Percentiles rank a stretch among this genome's conserved stretches.
Conservation (phyloP, 441 rosid species). For the Gossypium aridum region DNA sequence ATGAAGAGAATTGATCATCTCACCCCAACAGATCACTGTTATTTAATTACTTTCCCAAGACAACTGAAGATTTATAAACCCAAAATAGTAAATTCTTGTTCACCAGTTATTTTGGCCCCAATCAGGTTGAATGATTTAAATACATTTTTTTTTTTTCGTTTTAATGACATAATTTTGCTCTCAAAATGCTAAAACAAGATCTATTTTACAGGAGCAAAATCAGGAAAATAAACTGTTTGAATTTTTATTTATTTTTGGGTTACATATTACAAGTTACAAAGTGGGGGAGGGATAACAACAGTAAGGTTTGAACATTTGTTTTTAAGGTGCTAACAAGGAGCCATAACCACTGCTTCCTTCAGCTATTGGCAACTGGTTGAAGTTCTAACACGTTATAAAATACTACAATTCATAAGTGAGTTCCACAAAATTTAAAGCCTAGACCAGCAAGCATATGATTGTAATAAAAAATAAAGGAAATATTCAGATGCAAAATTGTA, state of each 20-base stretch:
- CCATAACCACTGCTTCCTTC: no score
- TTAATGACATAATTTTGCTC: background rate
- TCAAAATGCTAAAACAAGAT: background rate
- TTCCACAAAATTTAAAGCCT: background rate
- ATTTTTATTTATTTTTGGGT: no score
- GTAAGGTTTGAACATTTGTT: no score
- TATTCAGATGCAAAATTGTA: slow-evolving; percentile 6
- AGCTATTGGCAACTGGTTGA: background rate
- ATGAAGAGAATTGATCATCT: background rate
- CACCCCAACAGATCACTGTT: background rate
- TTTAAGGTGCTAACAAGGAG: no score
- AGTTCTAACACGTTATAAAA: background rate
- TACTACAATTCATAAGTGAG: background rate
- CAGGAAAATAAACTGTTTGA: background rate
- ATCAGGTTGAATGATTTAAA: background rate
- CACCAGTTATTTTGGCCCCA: background rate
- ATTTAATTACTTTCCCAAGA: background rate
- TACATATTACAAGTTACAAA: no score
- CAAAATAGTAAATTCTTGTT: background rate
- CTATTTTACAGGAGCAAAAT: background rate
- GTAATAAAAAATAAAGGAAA: background rate
- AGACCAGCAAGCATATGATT: background rate
- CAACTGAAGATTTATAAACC: background rate
- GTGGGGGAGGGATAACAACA: no score
- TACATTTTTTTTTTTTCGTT: background rate